A percentile compares a stretch with the other conserved stretches of the same genome.
These are phyloP conservation scores for Leccinum disarticulatum DNA, from an alignment of 768 basidiomycete species.

Conservation along the genomic window DNA sequence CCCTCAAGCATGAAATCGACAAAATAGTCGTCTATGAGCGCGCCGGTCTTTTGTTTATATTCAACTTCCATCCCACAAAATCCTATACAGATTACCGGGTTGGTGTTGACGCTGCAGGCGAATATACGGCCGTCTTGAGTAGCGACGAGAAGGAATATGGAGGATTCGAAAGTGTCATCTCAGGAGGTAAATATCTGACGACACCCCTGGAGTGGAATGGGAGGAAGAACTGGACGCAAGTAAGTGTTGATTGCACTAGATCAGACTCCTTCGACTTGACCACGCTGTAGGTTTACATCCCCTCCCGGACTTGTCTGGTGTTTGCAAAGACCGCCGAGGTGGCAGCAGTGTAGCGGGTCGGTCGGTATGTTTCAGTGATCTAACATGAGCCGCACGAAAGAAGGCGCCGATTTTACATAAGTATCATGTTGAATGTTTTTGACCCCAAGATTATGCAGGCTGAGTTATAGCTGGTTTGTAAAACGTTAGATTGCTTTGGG, in stretches of 20 bases:
- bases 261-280: neutral
- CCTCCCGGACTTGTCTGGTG: constrained; percentile 34
- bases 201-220: constrained; percentile 89
- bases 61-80: constrained; percentile 93
- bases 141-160: constrained; percentile 89
- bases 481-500: no score
- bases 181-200: constrained; percentile 70
- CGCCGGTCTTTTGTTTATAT: constrained; percentile 89
- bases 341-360: neutral
- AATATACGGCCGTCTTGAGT: constrained; percentile 77
- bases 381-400: neutral
- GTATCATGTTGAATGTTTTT: neutral
- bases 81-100: constrained; percentile 95
- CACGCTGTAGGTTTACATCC: constrained; percentile 28
- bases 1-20: constrained; percentile 90
- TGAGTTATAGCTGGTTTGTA: no score
- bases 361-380: neutral
- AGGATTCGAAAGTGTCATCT: constrained; percentile 79
- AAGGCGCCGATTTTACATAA: neutral
- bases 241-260: constrained; percentile 31
- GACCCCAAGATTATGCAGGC: neutral
- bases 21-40: constrained; percentile 95
- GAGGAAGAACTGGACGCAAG: constrained; percentile 89
- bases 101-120: constrained; percentile 81
- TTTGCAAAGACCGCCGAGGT: constrained; percentile 21